These are phyloP conservation scores for Fagus sylvatica DNA, from an alignment of 306 rosid species.

Conservation along the genomic window DNA sequence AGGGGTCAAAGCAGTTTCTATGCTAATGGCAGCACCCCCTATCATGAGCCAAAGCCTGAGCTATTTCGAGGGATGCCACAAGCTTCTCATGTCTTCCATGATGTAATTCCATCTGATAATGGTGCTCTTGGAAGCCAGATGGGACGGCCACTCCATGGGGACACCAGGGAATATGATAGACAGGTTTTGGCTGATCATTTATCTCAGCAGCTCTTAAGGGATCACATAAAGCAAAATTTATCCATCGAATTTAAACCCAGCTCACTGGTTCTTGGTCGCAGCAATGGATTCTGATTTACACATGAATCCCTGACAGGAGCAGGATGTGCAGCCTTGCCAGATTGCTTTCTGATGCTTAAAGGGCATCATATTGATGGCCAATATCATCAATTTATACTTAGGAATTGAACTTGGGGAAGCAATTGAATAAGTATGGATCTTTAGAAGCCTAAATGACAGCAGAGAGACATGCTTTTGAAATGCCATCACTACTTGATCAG, in stretches of 20 bases:
- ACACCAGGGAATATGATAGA: slow-evolving; percentile 37
- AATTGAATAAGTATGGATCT: slow-evolving; percentile 3
- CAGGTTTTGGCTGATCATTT: slow-evolving; percentile 53
- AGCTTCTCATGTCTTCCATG: slow-evolving; percentile 40
- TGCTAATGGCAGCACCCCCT: slow-evolving; percentile 34
- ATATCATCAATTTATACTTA: background rate
- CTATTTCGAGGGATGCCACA: slow-evolving; percentile 42
- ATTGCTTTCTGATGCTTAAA: slow-evolving; percentile 11
- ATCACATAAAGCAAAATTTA: slow-evolving; percentile 42
- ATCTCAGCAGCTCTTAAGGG: slow-evolving; percentile 59
- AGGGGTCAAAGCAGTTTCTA: slow-evolving; percentile 36
- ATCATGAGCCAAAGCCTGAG: slow-evolving; percentile 48
- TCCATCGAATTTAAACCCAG: slow-evolving; percentile 31
- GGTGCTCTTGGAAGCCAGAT: slow-evolving; percentile 40
- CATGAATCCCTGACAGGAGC: slow-evolving; percentile 12
- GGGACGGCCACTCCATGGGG: slow-evolving; percentile 36
- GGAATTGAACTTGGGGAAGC: slow-evolving; percentile 1
- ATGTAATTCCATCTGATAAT: slow-evolving; percentile 39
- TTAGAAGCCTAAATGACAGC: slow-evolving; percentile 5
- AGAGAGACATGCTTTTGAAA: background rate
- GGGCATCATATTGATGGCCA: slow-evolving; percentile 4
- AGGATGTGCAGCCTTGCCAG: slow-evolving; percentile 2
- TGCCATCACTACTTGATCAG: slow-evolving; percentile 1
- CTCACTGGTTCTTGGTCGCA: slow-evolving; percentile 33
- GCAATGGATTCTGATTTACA: slow-evolving; percentile 17